Base-by-base conservation (phyloP, 768 basidiomycete species). In the Kwoniella dendrophila region DNA sequence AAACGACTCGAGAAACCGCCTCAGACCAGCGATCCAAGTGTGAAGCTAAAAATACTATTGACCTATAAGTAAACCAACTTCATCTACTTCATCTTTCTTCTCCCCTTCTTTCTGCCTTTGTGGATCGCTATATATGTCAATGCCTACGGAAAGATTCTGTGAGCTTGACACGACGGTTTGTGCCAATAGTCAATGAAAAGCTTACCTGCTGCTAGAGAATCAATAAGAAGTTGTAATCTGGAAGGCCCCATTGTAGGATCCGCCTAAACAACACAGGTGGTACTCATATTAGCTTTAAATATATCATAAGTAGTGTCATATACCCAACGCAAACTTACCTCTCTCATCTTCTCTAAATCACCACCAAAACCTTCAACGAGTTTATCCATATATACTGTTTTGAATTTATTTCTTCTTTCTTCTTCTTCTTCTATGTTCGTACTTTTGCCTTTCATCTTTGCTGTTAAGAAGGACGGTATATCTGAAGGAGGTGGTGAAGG, bases 301-400 rank as follows among this genome's bases (percentile, higher is more conserved):
- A n/a, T n/a, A n/a, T n/a, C n/a, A n/a, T n/a, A n/a, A n/a, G n/a
- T n/a, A n/a, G n/a, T n/a, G n/a, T n/a, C n/a, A 30, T n/a, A 22
- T 6, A 18, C 34, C 41, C 20, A 38, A 36, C 22, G 22, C 27
- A 47, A 16, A 11, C 3, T 52, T 4, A 75, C 73, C 55, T 60
- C 66, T 59, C 73, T 52, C 57, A 75, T 55, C 53, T 72, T 72
- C 62, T 72, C 73, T 59, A 75, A 34, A 59, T 75, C 73, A 14
- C 61, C 59, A 8, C 73, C 69, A 45, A 75, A 75, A 3, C 67
- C 73, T 51, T 75, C 62, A 5, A 75, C 73, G 47, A 75, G 41
- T 36, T 71, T 70, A 59, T 75, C 73, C 73, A 75, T 75, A 56
- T 75, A 75, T 26, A 75, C 67, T 36, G 61, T 67, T 54, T 66